Conservation (phyloP, 208 protist genomes). For the Trypanosoma grayi region DNA sequence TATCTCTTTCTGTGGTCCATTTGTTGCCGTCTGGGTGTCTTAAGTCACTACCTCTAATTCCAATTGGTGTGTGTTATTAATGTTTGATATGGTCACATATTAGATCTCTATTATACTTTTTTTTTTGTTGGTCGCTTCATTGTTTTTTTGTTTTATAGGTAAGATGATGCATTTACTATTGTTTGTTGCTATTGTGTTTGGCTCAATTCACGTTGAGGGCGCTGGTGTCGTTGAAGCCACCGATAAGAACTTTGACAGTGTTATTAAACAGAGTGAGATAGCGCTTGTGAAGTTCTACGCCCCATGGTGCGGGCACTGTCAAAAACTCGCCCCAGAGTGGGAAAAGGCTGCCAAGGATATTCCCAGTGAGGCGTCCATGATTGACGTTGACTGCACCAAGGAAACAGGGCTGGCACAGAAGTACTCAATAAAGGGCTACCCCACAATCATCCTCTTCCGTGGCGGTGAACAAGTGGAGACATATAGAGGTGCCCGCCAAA, state of each 20-base stretch:
- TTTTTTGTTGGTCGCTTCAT: slow-evolving; percentile 9
- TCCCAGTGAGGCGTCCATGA: slow-evolving; percentile 49
- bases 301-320: slow-evolving; percentile 96
- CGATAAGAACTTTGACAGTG: slow-evolving; percentile 59
- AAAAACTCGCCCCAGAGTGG: slow-evolving; percentile 89
- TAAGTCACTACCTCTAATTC: no score
- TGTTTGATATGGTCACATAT: no score
- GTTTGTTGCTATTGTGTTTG: slow-evolving; percentile 23
- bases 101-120: no score
- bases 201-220: slow-evolving; percentile 16
- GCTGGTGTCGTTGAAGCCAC: slow-evolving; percentile 57
- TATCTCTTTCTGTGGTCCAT: no score
- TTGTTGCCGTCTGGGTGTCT: no score
- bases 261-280: slow-evolving; percentile 43
- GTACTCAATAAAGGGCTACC: slow-evolving; percentile 78
- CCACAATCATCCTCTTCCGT: slow-evolving; percentile 82
- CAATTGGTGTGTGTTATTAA: no score
- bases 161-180: slow-evolving; percentile 21
- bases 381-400: slow-evolving; percentile 83
- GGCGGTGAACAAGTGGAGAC: slow-evolving; percentile 53
- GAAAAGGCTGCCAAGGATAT: slow-evolving; percentile 64
- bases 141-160: slow-evolving; percentile 1
- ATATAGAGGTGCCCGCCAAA: slow-evolving; percentile 69
- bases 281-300: slow-evolving; percentile 94
- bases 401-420: slow-evolving; percentile 49